Base-by-base conservation (phyloP, 2,329 filamentous ascomycete species). In the Neobulgaria alba region DNA sequence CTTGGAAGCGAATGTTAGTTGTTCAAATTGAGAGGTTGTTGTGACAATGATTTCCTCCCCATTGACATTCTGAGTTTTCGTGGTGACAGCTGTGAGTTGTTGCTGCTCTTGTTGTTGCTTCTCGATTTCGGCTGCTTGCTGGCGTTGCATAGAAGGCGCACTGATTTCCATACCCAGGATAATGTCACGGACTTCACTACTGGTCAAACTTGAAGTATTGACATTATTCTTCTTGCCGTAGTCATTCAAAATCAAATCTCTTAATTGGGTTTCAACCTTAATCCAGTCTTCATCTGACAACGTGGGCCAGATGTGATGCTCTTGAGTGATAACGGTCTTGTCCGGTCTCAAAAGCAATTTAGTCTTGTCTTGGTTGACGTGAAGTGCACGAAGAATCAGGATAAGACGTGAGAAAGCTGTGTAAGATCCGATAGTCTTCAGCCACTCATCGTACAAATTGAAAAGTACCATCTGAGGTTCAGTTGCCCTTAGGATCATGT, bases 171-270 rank as follows among this genome's bases (percentile, higher is more conserved):
- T 98, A 74, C 92, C 92, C 49, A 98, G 67, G 55, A 98, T 98
- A 57, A 98, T 96, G 59, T 98, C 92, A 55, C 92, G 82, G 37
- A 98, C 92, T 76, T 98, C 92, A 56, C 85, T 95, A 60, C 80
- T 95, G 1, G 92, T 98, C 65, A 98, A 72, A 62, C 88, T 95
- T 12, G 93, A 93, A 10, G 92, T 90, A 56, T 98, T 98, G 69
- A 98, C 92, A 55, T 96, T 98, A 71, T 98, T 98, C 76, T 98
- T 98, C 77, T 96, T 98, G 60, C 92, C 92, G 61, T 98, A 98
- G 61, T 98, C 92, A 53, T 96, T 95, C 53, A 98, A 62, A 56
- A 98, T 98, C 51, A 98, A 69, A 69, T 98, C 92, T 62, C 92
- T 82, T 31, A 98, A 71, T 60, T 94, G 86, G 33, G 88, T 88